phyloP scores from a whole-genome alignment of 2,329 filamentous ascomycete genomes.

The Fragosphaeria purpurea region DNA sequence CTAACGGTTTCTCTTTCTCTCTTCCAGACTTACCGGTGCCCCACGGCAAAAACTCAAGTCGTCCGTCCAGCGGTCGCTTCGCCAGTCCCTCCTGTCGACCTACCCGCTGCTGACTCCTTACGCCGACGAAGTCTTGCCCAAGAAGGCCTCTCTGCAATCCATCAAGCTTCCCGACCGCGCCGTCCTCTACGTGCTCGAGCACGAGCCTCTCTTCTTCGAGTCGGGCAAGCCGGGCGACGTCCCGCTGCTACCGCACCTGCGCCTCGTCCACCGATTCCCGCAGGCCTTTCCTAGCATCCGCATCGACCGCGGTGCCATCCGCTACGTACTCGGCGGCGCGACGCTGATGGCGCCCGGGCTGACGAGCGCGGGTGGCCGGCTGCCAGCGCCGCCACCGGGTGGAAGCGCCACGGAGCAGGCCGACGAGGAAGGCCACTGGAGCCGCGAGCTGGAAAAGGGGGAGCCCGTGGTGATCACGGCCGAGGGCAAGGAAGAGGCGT shows the following conservation, averaged over 20 bases:
- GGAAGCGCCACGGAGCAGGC: constrained; percentile 15
- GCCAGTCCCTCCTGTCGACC: constrained; percentile 68
- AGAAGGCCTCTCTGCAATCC: constrained; percentile 81
- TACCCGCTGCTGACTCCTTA: constrained; percentile 79
- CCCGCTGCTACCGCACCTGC: constrained; percentile 76
- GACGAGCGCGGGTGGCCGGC: constrained; percentile 68
- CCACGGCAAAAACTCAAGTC: constrained; percentile 97
- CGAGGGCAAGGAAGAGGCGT: constrained; percentile 88
- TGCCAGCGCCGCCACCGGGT: constrained; percentile 49
- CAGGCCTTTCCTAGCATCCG: constrained; percentile 72
- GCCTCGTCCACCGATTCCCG: constrained; percentile 83
- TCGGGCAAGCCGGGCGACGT: constrained; percentile 37
- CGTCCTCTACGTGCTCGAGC: constrained; percentile 75
- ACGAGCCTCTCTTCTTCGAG: constrained; percentile 83
- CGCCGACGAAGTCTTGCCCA: constrained; percentile 91
- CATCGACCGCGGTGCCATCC: constrained; percentile 91
- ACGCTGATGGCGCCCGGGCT: constrained; percentile 94
- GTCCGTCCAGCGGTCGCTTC: constrained; percentile 79
- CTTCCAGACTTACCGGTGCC: constrained; percentile 56
- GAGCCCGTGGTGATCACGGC: constrained; percentile 81
- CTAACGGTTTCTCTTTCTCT: neutral
- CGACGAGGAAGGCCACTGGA: constrained; percentile 46
- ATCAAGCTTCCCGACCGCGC: constrained; percentile 90
- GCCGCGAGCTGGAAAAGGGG: constrained; percentile 63
- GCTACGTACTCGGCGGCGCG: constrained; percentile 88